A percentile compares a stretch with the other conserved stretches of the same genome.
Conservation (phyloP, 768 basidiomycete genomes). For the Lanmaoa pseudosensibilis region DNA sequence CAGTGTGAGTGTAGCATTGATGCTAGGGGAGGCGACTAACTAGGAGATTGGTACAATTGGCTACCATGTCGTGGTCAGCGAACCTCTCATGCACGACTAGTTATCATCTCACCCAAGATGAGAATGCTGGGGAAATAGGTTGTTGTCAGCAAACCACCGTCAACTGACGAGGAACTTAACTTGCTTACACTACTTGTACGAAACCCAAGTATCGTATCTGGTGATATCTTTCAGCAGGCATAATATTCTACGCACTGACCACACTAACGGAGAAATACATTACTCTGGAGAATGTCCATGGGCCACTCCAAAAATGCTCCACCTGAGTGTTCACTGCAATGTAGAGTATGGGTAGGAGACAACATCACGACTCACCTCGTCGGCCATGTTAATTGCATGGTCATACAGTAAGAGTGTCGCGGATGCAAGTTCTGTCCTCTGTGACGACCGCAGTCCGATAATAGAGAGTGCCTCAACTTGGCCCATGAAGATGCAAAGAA, state of each 20-base stretch:
- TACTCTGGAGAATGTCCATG: slow-evolving; percentile 7
- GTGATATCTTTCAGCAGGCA: neutral
- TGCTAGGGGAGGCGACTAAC: neutral
- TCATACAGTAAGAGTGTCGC: slow-evolving; percentile 13
- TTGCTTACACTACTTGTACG: slow-evolving; percentile 5
- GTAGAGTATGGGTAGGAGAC: neutral
- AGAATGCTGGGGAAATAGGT: neutral
- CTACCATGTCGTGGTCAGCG: neutral
- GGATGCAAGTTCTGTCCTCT: neutral
- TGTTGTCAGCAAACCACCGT: neutral
- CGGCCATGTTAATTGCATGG: slow-evolving; percentile 4
- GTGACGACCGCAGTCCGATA: neutral
- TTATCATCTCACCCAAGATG: slow-evolving; percentile 7
- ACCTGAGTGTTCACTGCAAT: neutral
- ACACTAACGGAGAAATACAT: slow-evolving; percentile 12
- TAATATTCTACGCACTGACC: neutral
- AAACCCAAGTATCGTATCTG: slow-evolving; percentile 15
- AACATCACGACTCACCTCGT: slow-evolving; percentile 2
- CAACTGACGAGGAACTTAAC: no score
- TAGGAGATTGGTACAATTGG: neutral
- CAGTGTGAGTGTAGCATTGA: neutral
- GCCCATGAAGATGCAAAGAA: neutral
- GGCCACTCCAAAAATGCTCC: slow-evolving; percentile 13
- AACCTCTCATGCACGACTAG: neutral
- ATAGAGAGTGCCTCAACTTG: neutral